Conservation (phyloP, 164 flowering plant species). For the Vitis cinerea region DNA sequence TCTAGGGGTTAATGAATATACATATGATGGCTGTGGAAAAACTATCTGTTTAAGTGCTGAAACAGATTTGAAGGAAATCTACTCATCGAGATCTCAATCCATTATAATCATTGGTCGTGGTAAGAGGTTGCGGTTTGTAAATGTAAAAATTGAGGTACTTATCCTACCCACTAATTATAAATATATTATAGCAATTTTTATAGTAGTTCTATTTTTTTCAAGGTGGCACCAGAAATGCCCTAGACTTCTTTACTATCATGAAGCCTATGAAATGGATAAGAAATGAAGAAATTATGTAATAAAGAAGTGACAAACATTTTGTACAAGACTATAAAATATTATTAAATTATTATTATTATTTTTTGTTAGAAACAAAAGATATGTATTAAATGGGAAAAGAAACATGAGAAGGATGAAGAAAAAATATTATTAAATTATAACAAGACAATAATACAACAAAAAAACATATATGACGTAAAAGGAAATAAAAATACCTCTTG, state of each 20-base stretch:
- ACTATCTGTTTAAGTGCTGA: constrained; percentile 59
- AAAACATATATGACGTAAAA: too few relatives aligned
- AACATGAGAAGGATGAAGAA: too few relatives aligned
- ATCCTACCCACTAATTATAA: neutral
- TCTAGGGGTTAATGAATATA: constrained; percentile 68
- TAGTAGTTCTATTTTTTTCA: neutral
- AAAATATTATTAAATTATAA: neutral
- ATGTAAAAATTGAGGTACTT: constrained; percentile 92
- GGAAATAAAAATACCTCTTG: neutral
- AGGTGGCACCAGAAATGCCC: neutral
- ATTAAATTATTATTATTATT: neutral
- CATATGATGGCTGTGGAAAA: constrained; percentile 95
- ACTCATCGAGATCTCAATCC: constrained; percentile 39
- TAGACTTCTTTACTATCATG: neutral
- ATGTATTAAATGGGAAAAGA: too few relatives aligned
- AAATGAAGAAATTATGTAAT: neutral
- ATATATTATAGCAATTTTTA: constrained; percentile 1
- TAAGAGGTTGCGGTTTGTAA: constrained; percentile 82
- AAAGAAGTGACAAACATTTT: neutral
- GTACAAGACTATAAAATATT: neutral
- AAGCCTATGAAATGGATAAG: neutral
- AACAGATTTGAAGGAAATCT: constrained; percentile 43
- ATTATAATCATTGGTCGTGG: constrained; percentile 84
- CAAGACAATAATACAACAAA: neutral
- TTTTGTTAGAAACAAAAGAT: too few relatives aligned